Evolutionary conservation across 352 stramenopile genomes (phyloP), one percentile per base, ranked within the genome.

Genomic region (Globisporangium parvum): DNA sequence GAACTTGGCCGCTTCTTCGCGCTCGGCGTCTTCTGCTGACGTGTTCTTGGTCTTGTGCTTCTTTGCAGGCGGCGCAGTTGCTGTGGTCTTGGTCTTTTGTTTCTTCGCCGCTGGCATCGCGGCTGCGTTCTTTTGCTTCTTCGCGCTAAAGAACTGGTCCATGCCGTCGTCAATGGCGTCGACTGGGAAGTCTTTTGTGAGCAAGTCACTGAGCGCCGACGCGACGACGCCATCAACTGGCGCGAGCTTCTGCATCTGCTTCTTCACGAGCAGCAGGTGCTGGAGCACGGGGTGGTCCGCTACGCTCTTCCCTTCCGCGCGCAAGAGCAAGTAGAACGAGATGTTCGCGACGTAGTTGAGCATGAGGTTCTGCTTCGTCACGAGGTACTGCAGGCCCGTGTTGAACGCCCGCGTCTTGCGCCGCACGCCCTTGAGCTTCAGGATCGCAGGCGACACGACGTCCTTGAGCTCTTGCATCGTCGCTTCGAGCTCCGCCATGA

Each of bases 261-360:
- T 88, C 67, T 90, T 90, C 37, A 92, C 55, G 21, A 70, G 46
- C 46, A 94, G 66, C 55, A 94, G 66, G 33, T 94, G 84, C 66
- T 78, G 68, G 39, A 94, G 55, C 37, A 94, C 84, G 2, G 81
- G 84, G 47, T 94, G 84, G 59, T 94, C 73, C 28, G 66, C 67
- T 18, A 94, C 78, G 52, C 68, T 82, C 63, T 94, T 94, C 42
- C 84, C 84, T 61, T 94, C 78, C 0, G 83, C 77, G 46, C 80
- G 80, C 56, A 91, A 60, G 42, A 93, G 61, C 64, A 95, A 57
- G 64, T 95, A 95, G 58, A 95, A 93, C 47, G 79, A 88, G 51
- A 93, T 95, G 66, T 93, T 95, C 40, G 75, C 66, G 24, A 80
- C 70, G 69, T 95, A 95, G 64, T 91, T 91, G 14, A 95, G 75